phyloP scores from a whole-genome alignment of 2,329 filamentous ascomycete genomes.

The Thermothelomyces thermophilus region DNA sequence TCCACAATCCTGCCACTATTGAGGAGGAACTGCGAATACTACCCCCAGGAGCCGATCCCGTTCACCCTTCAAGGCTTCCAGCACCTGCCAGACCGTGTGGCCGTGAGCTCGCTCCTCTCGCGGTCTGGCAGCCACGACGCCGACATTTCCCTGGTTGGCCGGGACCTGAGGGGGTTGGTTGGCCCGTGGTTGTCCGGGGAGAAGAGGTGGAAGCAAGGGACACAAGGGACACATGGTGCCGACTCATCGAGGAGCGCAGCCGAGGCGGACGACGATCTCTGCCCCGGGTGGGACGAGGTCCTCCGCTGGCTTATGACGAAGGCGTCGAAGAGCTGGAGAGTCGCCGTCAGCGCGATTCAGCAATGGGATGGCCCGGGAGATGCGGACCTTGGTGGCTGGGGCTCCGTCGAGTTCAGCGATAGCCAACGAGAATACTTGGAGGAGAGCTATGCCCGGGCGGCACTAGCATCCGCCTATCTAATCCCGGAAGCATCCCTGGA shows the following conservation, averaged over 20 bases:
- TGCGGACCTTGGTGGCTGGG: slow-evolving; percentile 58
- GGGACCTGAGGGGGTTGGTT: slow-evolving; percentile 61
- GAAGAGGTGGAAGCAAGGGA: slow-evolving; percentile 43
- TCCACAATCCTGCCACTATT: slow-evolving; percentile 63
- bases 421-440: slow-evolving; percentile 54
- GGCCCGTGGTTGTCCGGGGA: slow-evolving; percentile 68
- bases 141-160: slow-evolving; percentile 41
- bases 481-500: slow-evolving; percentile 53
- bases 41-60: slow-evolving; percentile 43
- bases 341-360: slow-evolving; percentile 57
- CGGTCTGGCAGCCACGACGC: slow-evolving; percentile 42
- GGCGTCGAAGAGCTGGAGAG: slow-evolving; percentile 52
- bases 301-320: slow-evolving; percentile 60
- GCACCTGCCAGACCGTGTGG: slow-evolving; percentile 50
- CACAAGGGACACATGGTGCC: slow-evolving; percentile 18
- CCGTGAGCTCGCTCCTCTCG: slow-evolving; percentile 55
- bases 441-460: slow-evolving; percentile 59
- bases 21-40: slow-evolving; percentile 63
- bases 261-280: slow-evolving; percentile 31
- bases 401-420: slow-evolving; percentile 52
- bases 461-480: slow-evolving; percentile 61
- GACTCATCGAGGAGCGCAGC: slow-evolving; percentile 22
- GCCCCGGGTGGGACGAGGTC: slow-evolving; percentile 61
- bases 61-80: slow-evolving; percentile 59
- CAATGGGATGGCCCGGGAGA: slow-evolving; percentile 70